These are phyloP conservation scores for Alternaria infectoria DNA, from an alignment of 2,329 filamentous ascomycete genomes.

Conservation along the genomic window DNA sequence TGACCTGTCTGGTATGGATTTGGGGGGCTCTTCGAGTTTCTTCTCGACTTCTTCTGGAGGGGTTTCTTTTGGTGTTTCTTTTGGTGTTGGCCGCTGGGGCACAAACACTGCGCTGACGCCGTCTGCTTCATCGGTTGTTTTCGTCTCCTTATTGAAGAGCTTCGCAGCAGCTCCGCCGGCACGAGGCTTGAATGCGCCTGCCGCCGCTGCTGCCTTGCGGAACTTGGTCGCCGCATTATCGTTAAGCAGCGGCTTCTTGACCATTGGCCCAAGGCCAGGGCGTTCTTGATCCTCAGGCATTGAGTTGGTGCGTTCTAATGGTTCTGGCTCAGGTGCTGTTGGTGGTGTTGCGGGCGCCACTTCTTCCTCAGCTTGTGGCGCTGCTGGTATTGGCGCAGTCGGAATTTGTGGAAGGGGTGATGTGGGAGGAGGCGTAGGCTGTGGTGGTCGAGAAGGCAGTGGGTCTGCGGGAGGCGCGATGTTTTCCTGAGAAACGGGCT, in stretches of 20 bases:
- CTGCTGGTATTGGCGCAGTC: constrained; percentile 3
- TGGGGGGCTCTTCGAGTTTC: constrained; percentile 31
- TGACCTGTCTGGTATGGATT: constrained; percentile 29
- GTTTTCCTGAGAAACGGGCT: constrained; percentile 18
- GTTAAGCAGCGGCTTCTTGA: constrained; percentile 77
- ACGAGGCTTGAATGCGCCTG: constrained; percentile 81
- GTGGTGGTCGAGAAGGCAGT: constrained; percentile 17
- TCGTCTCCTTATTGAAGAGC: constrained; percentile 65
- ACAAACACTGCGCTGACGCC: constrained; percentile 90
- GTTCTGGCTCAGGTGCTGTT: constrained; percentile 9
- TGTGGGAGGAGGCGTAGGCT: constrained; percentile 31
- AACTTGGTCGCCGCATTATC: constrained; percentile 77
- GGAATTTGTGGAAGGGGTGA: constrained; percentile 38
- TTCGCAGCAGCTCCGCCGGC: constrained; percentile 85
- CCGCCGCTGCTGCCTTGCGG: constrained; percentile 76
- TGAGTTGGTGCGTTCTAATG: constrained; percentile 50
- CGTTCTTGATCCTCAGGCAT: constrained; percentile 59
- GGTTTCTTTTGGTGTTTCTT: constrained; percentile 28
- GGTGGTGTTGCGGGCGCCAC: constrained; percentile 28
- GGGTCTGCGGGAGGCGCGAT: constrained; percentile 8
- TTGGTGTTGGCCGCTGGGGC: constrained; percentile 57
- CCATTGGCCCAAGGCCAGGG: constrained; percentile 89
- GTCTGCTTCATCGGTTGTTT: constrained; percentile 73
- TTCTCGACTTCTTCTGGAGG: constrained; percentile 35
- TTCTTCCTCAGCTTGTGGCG: constrained; percentile 25